These are phyloP conservation scores for Adansonia gregorii DNA, from an alignment of 441 rosid genomes.

Conservation along the genomic window DNA sequence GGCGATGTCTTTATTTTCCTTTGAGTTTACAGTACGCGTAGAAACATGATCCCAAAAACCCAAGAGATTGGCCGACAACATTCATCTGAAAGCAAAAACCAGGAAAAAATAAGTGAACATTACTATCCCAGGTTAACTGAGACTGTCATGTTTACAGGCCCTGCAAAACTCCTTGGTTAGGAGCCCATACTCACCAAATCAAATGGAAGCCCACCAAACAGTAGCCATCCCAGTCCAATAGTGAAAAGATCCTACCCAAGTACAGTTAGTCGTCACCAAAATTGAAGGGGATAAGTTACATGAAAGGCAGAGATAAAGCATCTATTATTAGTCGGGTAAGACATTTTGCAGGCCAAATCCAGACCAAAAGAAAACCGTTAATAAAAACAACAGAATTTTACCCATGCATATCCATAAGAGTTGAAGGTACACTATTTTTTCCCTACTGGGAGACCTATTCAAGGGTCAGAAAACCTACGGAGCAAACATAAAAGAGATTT, in stretches of 20 bases:
- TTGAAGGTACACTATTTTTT: neutral
- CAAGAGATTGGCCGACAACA: constrained; percentile 59
- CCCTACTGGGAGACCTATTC: neutral
- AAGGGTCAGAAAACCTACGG: too few relatives aligned
- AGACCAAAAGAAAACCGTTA: neutral
- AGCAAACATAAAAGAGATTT: too few relatives aligned
- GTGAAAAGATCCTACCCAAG: constrained; percentile 56
- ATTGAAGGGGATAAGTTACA: neutral
- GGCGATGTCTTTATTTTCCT: constrained; percentile 40
- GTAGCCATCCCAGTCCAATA: constrained; percentile 61
- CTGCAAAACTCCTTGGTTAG: neutral
- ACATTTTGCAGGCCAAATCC: neutral
- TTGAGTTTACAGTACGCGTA: constrained; percentile 60
- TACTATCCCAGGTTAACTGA: neutral
- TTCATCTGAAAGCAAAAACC: constrained; percentile 50
- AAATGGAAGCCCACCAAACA: constrained; percentile 68
- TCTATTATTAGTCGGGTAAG: neutral
- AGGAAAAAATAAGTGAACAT: neutral
- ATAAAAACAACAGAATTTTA: neutral
- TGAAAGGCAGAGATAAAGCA: neutral
- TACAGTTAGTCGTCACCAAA: constrained; percentile 18
- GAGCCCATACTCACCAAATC: constrained; percentile 50
- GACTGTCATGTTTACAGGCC: neutral
- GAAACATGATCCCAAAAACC: constrained; percentile 63
- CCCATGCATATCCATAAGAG: neutral